Conservation (phyloP, 1,139 yeast species). For the Tardiomyces blankii region DNA sequence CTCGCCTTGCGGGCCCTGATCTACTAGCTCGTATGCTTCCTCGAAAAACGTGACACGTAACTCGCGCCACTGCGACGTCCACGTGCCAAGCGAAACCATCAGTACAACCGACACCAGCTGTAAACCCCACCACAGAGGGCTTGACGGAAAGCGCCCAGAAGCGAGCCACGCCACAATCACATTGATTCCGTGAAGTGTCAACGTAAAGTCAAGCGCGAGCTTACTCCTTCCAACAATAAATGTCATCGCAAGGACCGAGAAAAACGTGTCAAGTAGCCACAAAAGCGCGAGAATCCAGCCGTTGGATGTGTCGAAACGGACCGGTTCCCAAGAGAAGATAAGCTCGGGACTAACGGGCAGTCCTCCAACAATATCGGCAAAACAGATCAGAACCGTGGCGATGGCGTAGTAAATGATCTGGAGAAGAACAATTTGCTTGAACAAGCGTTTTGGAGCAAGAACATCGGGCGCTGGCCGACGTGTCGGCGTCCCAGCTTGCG, state of each 20-base stretch:
- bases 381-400: slow-evolving; percentile 25
- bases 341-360: slow-evolving; percentile 43
- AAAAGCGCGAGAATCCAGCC: slow-evolving; percentile 63
- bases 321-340: slow-evolving; percentile 75
- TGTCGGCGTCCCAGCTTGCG: too few species aligned
- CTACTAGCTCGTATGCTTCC: slow-evolving; percentile 27
- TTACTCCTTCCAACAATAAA: slow-evolving; percentile 85
- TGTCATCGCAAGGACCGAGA: slow-evolving; percentile 63
- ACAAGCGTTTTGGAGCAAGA: slow-evolving; percentile 28
- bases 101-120: slow-evolving; percentile 58
- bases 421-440: slow-evolving; percentile 27
- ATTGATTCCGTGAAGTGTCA: slow-evolving; percentile 78
- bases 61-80: slow-evolving; percentile 83
- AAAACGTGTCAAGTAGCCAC: slow-evolving; percentile 68
- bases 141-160: slow-evolving; percentile 55
- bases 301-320: slow-evolving; percentile 64
- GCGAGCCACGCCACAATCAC: slow-evolving; percentile 57
- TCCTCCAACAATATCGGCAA: slow-evolving; percentile 28
- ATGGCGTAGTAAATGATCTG: slow-evolving; percentile 27
- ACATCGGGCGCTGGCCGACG: slow-evolving; percentile 3
- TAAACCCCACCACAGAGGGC: slow-evolving; percentile 74
- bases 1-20: slow-evolving; percentile 1
- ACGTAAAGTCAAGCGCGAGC: slow-evolving; percentile 90
- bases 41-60: slow-evolving; percentile 82
- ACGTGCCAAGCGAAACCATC: slow-evolving; percentile 71